These are phyloP conservation scores for Trichaptum fuscoviolaceum DNA, from an alignment of 768 basidiomycete species.

Conservation along the genomic window DNA sequence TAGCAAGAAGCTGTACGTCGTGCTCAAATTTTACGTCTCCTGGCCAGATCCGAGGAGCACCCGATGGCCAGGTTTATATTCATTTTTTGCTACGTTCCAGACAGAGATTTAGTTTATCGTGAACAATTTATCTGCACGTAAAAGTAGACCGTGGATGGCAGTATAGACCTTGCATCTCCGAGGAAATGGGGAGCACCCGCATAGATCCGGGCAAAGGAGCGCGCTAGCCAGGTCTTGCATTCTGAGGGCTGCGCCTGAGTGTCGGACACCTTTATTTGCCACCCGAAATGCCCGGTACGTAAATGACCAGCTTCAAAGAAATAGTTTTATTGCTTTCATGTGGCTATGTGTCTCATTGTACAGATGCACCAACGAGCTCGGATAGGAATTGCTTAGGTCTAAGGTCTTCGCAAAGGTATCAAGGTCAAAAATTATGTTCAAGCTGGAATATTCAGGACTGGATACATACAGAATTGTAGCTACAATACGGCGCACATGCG, in stretches of 20 bases:
- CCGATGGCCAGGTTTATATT: background rate
- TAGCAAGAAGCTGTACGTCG: background rate
- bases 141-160: background rate
- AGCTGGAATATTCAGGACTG: background rate
- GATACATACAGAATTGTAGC: constrained; percentile 71
- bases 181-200: background rate
- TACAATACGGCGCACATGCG: constrained; percentile 66
- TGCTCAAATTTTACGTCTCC: background rate
- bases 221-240: no score
- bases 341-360: background rate
- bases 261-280: background rate
- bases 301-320: background rate
- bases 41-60: background rate
- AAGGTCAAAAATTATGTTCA: background rate
- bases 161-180: background rate
- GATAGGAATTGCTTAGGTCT: background rate
- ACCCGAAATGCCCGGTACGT: background rate
- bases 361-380: no score
- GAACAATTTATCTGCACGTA: background rate
- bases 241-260: background rate
- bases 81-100: no score
- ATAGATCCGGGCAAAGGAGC: background rate
- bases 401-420: background rate
- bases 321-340: background rate
- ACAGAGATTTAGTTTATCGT: background rate